Conservation (phyloP, 768 basidiomycete genomes). For the Agrocybe pediades region DNA sequence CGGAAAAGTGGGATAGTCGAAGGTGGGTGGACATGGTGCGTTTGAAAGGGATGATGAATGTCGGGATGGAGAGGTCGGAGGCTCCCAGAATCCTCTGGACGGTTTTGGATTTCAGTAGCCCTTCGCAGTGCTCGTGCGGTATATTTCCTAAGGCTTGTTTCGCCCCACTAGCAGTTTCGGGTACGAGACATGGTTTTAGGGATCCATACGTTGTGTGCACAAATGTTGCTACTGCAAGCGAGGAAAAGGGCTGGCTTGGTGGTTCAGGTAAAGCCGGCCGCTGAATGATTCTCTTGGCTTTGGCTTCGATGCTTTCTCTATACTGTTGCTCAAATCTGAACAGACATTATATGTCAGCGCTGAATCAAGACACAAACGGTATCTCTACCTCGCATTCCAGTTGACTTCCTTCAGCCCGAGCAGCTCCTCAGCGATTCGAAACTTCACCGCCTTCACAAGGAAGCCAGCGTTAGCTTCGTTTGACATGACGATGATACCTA, state of each 20-base stretch:
- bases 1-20: conserved; percentile 36
- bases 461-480: conserved; percentile 39
- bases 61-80: conserved; percentile 27
- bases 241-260: too few species aligned
- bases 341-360: too few species aligned
- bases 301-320: too few species aligned
- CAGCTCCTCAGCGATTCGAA: conserved; percentile 39
- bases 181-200: too few species aligned
- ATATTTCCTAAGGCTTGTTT: too few species aligned
- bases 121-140: conserved; percentile 22
- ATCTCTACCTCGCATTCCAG: conserved; percentile 41
- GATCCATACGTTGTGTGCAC: too few species aligned
- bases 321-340: too few species aligned
- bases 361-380: too few species aligned
- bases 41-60: conserved; percentile 34
- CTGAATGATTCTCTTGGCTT: too few species aligned
- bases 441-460: conserved; percentile 38
- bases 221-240: too few species aligned
- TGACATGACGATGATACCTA: conserved; percentile 40
- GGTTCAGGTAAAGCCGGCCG: too few species aligned
- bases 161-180: too few species aligned
- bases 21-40: conserved; percentile 38
- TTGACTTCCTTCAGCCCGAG: conserved; percentile 34
- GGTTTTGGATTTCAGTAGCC: conserved; percentile 22
- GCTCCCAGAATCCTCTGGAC: conserved; percentile 31